Conservation (phyloP, 257 asterid genomes). For the Jaltomata sinuosa region DNA sequence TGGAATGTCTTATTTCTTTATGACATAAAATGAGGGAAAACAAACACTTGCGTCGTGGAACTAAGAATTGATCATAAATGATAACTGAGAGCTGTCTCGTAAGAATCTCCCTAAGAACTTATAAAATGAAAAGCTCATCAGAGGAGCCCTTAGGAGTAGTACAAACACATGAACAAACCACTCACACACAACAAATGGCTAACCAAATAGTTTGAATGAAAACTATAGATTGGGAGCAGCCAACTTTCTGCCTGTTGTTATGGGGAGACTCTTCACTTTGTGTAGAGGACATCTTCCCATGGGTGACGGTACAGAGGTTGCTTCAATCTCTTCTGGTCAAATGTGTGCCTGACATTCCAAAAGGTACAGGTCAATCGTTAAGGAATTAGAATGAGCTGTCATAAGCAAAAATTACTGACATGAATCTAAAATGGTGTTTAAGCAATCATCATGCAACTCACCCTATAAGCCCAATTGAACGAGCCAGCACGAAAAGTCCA, state of each 20-base stretch:
- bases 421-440: not conserved
- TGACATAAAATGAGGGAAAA: not conserved
- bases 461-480: constrained; percentile 99
- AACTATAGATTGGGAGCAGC: not conserved
- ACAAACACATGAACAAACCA: constrained; percentile 21
- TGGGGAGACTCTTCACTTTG: constrained; percentile 48
- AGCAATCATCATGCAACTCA: constrained; percentile 24
- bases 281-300: constrained; percentile 99
- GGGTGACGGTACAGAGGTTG: constrained; percentile 99
- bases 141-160: constrained; percentile 18
- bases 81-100: constrained; percentile 7
- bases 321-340: constrained; percentile 96
- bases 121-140: constrained; percentile 12
- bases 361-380: not conserved
- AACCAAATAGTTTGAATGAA: constrained; percentile 12
- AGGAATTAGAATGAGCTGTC: not conserved
- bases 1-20: constrained; percentile 1
- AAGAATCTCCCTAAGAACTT: constrained; percentile 5
- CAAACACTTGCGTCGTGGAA: constrained; percentile 7
- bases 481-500: constrained; percentile 96
- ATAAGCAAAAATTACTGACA: not conserved
- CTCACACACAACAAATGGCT: constrained; percentile 14
- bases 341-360: constrained; percentile 66
- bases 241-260: not conserved
- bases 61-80: constrained; percentile 3